Percentiles rank a stretch among this genome's conserved stretches.
Evolutionary conservation across 2,329 filamentous ascomycete species (phyloP).

Genomic region (Aureobasidium sp.): DNA sequence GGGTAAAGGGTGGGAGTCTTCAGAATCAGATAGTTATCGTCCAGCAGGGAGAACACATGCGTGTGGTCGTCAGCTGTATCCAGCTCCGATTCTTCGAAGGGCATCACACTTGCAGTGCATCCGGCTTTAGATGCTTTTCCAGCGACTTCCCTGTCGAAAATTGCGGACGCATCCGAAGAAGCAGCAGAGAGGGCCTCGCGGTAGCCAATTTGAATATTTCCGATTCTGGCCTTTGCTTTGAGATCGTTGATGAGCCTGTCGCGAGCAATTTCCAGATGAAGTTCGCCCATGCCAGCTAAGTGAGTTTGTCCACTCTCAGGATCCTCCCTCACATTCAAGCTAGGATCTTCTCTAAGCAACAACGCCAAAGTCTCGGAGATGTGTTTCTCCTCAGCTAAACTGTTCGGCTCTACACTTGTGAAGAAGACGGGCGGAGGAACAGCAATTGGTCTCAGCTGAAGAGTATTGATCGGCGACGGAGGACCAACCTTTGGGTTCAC

Average conservation of each 20-base stretch:
- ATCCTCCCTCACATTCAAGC: constrained; percentile 74
- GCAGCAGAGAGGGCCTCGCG: constrained; percentile 66
- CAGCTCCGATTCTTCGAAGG: constrained; percentile 39
- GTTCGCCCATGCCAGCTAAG: constrained; percentile 89
- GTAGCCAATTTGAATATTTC: constrained; percentile 91
- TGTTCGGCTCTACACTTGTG: constrained; percentile 79
- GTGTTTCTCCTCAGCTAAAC: constrained; percentile 70
- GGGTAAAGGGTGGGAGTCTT: constrained; percentile 44
- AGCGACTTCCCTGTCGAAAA: constrained; percentile 73
- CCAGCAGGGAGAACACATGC: constrained; percentile 40
- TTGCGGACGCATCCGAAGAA: constrained; percentile 51
- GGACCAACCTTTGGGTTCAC: constrained; percentile 56
- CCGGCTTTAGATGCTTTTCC: constrained; percentile 72
- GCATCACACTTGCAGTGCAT: constrained; percentile 63
- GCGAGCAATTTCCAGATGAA: constrained; percentile 88
- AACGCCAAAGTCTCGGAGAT: constrained; percentile 70
- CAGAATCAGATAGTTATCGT: constrained; percentile 65
- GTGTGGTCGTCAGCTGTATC: constrained; percentile 26
- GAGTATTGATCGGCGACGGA: constrained; percentile 59
- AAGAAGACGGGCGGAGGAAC: constrained; percentile 95
- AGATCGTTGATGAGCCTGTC: constrained; percentile 84
- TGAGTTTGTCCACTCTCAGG: constrained; percentile 90
- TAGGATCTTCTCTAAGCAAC: constrained; percentile 85
- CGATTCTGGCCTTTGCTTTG: constrained; percentile 78
- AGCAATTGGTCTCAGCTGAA: constrained; percentile 80